phyloP scores from a whole-genome alignment of 2,329 filamentous ascomycete species.

The Aspergillus cejpii region DNA sequence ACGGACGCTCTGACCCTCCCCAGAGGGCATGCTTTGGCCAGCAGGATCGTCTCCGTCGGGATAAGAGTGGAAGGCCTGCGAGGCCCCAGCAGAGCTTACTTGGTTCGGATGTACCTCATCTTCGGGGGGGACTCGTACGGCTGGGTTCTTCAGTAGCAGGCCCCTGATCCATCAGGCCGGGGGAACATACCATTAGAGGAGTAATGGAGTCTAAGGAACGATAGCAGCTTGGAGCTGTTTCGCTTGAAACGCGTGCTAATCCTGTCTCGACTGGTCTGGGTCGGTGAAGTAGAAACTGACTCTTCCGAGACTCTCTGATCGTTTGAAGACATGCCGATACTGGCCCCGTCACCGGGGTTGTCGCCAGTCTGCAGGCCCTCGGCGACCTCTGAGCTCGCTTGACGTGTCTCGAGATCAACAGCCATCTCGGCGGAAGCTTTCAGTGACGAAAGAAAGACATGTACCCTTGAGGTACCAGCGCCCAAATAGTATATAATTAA shows the following conservation, averaged over 20 bases:
- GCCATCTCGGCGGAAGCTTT: background rate
- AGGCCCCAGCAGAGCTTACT: background rate
- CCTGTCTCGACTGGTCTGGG: constrained; percentile 17
- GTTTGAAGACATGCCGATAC: background rate
- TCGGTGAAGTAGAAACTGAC: constrained; percentile 15
- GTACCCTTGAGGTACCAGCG: background rate
- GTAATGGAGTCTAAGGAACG: constrained; percentile 29
- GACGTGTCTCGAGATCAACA: background rate
- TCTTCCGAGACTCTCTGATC: constrained; percentile 23
- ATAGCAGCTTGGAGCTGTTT: constrained; percentile 35
- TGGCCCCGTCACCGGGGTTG: background rate
- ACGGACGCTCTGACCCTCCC: background rate
- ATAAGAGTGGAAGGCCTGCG: background rate
- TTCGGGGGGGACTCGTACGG: background rate
- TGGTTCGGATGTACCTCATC: background rate
- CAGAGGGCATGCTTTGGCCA: background rate
- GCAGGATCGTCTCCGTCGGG: background rate
- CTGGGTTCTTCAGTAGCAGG: background rate
- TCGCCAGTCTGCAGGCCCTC: background rate
- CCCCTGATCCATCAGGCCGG: background rate
- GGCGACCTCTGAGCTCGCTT: background rate
- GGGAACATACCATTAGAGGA: constrained; percentile 22
- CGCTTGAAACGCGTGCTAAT: constrained; percentile 29
- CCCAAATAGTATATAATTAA: background rate
- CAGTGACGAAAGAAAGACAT: background rate